phyloP scores from a whole-genome alignment of 2,329 filamentous ascomycete species.

The Lithohypha guttulata region DNA sequence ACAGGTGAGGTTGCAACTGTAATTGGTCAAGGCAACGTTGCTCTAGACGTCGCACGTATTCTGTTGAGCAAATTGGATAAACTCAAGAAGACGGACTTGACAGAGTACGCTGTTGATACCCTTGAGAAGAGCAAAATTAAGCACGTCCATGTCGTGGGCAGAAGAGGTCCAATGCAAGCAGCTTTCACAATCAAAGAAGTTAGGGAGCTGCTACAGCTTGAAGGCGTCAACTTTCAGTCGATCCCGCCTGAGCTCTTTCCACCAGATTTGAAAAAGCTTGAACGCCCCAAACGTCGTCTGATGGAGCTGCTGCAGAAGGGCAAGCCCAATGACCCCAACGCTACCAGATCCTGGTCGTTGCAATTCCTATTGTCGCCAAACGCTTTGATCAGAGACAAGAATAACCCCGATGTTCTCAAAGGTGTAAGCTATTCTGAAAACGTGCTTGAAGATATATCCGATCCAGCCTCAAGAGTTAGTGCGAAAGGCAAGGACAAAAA shows the following conservation, averaged over 20 bases:
- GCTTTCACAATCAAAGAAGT: slow-evolving; percentile 93
- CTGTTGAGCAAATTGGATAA: slow-evolving; percentile 64
- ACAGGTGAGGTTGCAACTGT: slow-evolving; percentile 73
- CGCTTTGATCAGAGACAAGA: slow-evolving; percentile 46
- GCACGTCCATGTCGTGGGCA: slow-evolving; percentile 75
- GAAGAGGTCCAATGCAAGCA: slow-evolving; percentile 81
- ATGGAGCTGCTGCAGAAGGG: slow-evolving; percentile 74
- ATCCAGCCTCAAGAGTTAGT: slow-evolving; percentile 40
- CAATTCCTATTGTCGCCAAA: slow-evolving; percentile 74
- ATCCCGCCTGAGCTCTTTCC: slow-evolving; percentile 59
- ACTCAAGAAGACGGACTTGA: slow-evolving; percentile 76
- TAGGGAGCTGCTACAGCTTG: slow-evolving; percentile 73
- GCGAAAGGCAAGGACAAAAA: slow-evolving; percentile 35
- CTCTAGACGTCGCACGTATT: slow-evolving; percentile 83
- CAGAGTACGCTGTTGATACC: slow-evolving; percentile 66
- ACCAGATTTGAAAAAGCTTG: slow-evolving; percentile 54
- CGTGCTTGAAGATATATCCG: slow-evolving; percentile 39
- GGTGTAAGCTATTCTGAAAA: slow-evolving; percentile 33
- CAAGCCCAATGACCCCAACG: slow-evolving; percentile 41
- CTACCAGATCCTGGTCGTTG: slow-evolving; percentile 67
- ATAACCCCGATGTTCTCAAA: slow-evolving; percentile 6
- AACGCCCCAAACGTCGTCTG: slow-evolving; percentile 63
- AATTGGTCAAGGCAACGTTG: slow-evolving; percentile 92
- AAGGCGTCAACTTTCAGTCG: slow-evolving; percentile 59
- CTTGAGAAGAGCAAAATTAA: slow-evolving; percentile 63